Evolutionary conservation across 2,329 filamentous ascomycete genomes (phyloP).

Genomic region (Pseudonectria buxi): DNA sequence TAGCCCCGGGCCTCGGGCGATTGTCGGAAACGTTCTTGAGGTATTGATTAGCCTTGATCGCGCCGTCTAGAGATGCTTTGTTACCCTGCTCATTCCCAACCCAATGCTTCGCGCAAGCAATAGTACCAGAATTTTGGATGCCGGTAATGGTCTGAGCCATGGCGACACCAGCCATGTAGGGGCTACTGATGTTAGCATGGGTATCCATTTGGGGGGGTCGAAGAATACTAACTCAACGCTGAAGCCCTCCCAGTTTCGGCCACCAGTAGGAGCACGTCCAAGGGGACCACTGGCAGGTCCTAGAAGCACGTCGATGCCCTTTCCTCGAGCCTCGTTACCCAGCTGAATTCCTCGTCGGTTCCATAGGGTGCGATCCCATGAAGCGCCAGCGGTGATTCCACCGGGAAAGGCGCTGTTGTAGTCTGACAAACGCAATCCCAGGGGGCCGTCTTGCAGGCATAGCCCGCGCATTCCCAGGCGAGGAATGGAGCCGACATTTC

Average conservation of each 20-base stretch:
- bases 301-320: conserved; percentile 70
- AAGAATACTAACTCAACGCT: conserved; percentile 46
- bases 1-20: conserved; percentile 43
- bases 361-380: conserved; percentile 69
- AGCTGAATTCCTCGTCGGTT: conserved; percentile 40
- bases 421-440: conserved; percentile 71
- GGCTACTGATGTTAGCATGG: conserved; percentile 22
- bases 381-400: conserved; percentile 73
- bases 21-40: conserved; percentile 63
- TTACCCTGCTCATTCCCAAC: conserved; percentile 63
- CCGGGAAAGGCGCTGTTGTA: conserved; percentile 77
- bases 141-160: conserved; percentile 69
- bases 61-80: background rate
- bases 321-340: conserved; percentile 60
- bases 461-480: conserved; percentile 63
- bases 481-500: conserved; percentile 65
- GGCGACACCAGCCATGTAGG: conserved; percentile 65
- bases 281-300: conserved; percentile 41
- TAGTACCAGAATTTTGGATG: conserved; percentile 74
- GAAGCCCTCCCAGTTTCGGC: conserved; percentile 60
- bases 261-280: conserved; percentile 39
- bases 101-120: conserved; percentile 77
- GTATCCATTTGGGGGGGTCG: no score
- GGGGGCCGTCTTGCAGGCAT: conserved; percentile 82
- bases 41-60: conserved; percentile 3